Evolutionary conservation across 495 filamentous ascomycete species (phyloP).

Genomic region (Haplographium delicatum): DNA sequence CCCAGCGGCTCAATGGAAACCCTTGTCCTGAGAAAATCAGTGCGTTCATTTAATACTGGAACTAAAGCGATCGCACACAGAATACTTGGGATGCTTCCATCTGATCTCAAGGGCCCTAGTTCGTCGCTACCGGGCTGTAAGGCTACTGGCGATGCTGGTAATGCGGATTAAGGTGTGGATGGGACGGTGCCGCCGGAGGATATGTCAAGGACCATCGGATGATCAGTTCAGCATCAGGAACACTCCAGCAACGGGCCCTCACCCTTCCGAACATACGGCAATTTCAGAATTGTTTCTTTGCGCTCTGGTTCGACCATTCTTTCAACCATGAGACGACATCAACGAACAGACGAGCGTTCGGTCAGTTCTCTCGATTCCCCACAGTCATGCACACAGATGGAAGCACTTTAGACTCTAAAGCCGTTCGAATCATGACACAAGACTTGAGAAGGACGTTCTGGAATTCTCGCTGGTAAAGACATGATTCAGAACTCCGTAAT

Average conservation of each 20-base stretch:
- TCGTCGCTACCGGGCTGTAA: neutral
- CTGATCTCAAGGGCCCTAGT: constrained; percentile 1
- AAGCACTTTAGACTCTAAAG: constrained; percentile 13
- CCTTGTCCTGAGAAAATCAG: neutral
- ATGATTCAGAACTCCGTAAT: neutral
- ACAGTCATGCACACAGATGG: constrained; percentile 1
- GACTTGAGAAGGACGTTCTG: neutral
- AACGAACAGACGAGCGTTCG: neutral
- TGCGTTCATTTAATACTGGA: neutral
- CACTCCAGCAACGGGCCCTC: neutral
- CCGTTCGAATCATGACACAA: constrained; percentile 18
- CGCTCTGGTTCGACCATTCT: neutral
- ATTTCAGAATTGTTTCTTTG: constrained; percentile 19
- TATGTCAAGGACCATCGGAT: neutral
- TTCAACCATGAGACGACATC: neutral
- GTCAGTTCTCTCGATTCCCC: neutral
- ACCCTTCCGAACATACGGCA: constrained; percentile 13
- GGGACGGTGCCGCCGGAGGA: no score
- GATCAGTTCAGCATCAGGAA: neutral
- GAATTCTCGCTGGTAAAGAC: neutral
- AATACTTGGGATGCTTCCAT: constrained; percentile 1
- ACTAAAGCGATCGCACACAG: neutral
- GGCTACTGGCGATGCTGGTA: neutral
- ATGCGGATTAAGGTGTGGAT: neutral
- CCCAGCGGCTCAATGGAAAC: constrained; percentile 13